Evolutionary conservation across 2,329 filamentous ascomycete genomes (phyloP).

Genomic region (Aspergillus fructus): DNA sequence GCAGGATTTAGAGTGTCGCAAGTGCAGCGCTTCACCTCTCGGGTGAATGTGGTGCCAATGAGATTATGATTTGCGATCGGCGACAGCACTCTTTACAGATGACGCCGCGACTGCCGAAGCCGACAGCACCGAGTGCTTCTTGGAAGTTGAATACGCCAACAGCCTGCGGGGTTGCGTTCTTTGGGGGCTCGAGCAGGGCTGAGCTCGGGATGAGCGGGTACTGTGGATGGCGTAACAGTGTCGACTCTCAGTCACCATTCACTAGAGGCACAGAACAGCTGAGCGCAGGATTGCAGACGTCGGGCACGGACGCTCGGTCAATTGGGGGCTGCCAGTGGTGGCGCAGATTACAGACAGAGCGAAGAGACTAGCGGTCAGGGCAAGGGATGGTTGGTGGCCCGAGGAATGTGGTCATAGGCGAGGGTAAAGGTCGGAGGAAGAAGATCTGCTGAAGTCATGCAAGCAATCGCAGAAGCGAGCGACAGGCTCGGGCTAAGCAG

Average conservation of each 20-base stretch:
- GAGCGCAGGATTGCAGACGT: conserved; percentile 20
- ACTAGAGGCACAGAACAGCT: background rate
- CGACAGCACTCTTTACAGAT: background rate
- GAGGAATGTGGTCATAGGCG: conserved; percentile 5
- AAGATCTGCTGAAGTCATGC: conserved; percentile 16
- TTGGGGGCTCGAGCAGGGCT: background rate
- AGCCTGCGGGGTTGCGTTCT: background rate
- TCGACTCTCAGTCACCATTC: background rate
- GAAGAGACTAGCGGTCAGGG: conserved; percentile 20
- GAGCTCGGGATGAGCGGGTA: background rate
- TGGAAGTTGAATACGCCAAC: background rate
- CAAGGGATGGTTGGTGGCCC: conserved; percentile 4
- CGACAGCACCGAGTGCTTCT: background rate
- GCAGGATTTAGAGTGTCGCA: conserved; percentile 24
- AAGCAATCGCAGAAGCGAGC: conserved; percentile 10
- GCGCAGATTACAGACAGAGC: background rate
- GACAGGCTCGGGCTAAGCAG: conserved; percentile 7
- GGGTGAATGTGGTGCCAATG: conserved; percentile 21
- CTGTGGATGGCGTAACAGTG: background rate
- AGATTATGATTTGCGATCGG: conserved; percentile 8
- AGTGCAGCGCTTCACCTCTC: conserved; percentile 20
- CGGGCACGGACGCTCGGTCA: conserved; percentile 21
- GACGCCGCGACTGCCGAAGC: background rate
- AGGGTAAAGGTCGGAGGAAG: conserved; percentile 8
- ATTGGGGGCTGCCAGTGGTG: conserved; percentile 8